Evolutionary conservation across 2,329 filamentous ascomycete species (phyloP), one percentile per base, ranked within the genome.

Genomic region (Pseudophaeomoniella oleicola): DNA sequence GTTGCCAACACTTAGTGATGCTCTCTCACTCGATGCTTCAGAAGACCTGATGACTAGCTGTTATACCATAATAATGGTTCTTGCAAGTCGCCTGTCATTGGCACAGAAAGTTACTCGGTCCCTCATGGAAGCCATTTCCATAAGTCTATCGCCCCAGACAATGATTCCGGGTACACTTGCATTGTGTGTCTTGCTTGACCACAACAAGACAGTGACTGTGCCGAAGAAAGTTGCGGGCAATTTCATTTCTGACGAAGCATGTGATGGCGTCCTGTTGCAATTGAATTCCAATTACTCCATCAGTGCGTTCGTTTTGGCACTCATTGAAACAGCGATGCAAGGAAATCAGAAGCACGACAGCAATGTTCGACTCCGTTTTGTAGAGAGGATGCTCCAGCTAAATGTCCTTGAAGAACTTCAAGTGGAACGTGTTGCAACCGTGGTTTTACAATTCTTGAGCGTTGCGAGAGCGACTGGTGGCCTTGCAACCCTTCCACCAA

Each of bases 1-100:
- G 52, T 67, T 67, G 57, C 86, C 64, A 48, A 61, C 86, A 2
- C 67, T 98, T 19, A 81, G 84, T 41, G 78, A 83, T 44, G 83
- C 81, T 1, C 68, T 96, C 42, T 69, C 78, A 5, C 71, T 88
- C 63, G 77, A 77, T 48, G 76, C 80, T 42, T 76, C 79, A 0
- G 73, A 85, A 1, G 83, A 88, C 42, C 64, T 94, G 30, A 81
- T 87, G 45, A 72, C 92, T 41, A 86, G 81, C 12, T 87, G 82
- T 39, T 96, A 94, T 56, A 94, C 94, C 81, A 76, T 94, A 14
- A 71, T 87, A 38, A 75, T 85, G 4, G 76, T 96, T 34, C 71
- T 96, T 42, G 86, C 84, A 4, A 78, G 83, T 34, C 94, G 94
- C 57, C 78, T 81, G 1, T 70, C 73, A 34, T 67, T 96, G 11